phyloP scores from a whole-genome alignment of 2,329 filamentous ascomycete genomes.

The Fusarium graminum region DNA sequence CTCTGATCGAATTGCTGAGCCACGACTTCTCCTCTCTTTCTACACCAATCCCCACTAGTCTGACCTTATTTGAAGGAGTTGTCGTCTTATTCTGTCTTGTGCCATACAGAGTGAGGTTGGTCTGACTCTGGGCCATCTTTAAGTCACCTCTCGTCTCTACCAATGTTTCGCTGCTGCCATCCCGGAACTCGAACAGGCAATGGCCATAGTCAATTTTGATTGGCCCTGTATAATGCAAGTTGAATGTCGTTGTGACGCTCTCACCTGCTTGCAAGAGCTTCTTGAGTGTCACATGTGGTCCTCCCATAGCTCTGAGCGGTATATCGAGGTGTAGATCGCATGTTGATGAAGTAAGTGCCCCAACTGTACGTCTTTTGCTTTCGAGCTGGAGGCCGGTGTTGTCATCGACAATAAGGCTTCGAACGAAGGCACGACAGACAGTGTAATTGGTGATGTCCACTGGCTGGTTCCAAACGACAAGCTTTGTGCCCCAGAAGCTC shows the following conservation, averaged over 20 bases:
- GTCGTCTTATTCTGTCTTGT: conserved; percentile 22
- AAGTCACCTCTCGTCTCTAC: conserved; percentile 50
- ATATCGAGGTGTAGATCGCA: conserved; percentile 47
- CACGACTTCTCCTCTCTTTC: conserved; percentile 45
- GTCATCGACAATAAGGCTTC: conserved; percentile 49
- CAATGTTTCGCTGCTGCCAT: conserved; percentile 44
- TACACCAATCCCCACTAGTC: conserved; percentile 46
- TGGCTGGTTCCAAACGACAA: conserved; percentile 48
- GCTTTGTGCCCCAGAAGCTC: conserved; percentile 46
- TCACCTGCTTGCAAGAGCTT: conserved; percentile 38
- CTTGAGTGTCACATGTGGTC: conserved; percentile 43
- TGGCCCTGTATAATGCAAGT: conserved; percentile 49
- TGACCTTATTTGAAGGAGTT: conserved; percentile 37
- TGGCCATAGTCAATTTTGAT: conserved; percentile 52
- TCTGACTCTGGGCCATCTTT: conserved; percentile 47
- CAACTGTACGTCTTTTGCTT: conserved; percentile 48
- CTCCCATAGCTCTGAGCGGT: conserved; percentile 47
- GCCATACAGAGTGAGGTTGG: conserved; percentile 50
- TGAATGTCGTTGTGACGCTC: conserved; percentile 41
- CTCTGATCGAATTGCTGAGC: conserved; percentile 49
- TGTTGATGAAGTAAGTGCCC: conserved; percentile 40
- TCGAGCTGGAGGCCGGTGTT: conserved; percentile 49
- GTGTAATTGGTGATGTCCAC: conserved; percentile 50
- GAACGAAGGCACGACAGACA: conserved; percentile 51
- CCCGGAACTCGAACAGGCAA: conserved; percentile 52